Conservation (phyloP, 1,139 yeast species). For the Sugiyamaella neomexicana region DNA sequence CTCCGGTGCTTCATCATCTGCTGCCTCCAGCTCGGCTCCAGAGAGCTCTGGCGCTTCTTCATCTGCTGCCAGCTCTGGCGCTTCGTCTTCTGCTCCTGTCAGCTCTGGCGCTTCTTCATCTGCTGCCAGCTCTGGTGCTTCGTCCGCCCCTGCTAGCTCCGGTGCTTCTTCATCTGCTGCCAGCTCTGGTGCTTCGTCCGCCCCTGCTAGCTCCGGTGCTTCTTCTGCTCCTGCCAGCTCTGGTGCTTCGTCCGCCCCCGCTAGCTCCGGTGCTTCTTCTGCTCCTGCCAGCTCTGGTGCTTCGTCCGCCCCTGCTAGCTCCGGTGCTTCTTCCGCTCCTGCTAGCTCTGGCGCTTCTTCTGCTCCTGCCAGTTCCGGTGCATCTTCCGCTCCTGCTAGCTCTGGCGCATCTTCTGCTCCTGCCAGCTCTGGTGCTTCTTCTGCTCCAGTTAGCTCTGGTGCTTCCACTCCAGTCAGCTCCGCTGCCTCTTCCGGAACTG, state of each 20-base stretch:
- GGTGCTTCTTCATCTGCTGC: slow-evolving; percentile 2
- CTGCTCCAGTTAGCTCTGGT: neutral
- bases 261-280: neutral
- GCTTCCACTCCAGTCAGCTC: neutral
- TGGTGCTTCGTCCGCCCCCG: slow-evolving; percentile 11
- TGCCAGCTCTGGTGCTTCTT: neutral
- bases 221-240: slow-evolving; percentile 9
- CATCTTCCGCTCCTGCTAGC: neutral
- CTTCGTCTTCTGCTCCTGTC: neutral
- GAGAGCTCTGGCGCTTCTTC: slow-evolving; percentile 7
- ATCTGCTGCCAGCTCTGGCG: neutral
- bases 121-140: slow-evolving; percentile 1
- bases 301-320: slow-evolving; percentile 3
- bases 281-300: slow-evolving; percentile 6
- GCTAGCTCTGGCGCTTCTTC: slow-evolving; percentile 6
- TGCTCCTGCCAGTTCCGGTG: slow-evolving; percentile 5
- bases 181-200: slow-evolving; percentile 10
- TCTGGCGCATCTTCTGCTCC: slow-evolving; percentile 1
- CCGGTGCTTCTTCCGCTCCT: slow-evolving; percentile 9
- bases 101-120: slow-evolving; percentile 5
- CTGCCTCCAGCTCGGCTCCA: slow-evolving; percentile 1
- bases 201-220: slow-evolving; percentile 4
- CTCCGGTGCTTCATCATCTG: slow-evolving; percentile 6
- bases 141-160: slow-evolving; percentile 2
- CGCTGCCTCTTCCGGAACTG: slow-evolving; percentile 10